Percentiles rank a stretch among this genome's conserved stretches.
These are phyloP conservation scores for Hypoxylon sp. DNA, from an alignment of 2,329 filamentous ascomycete species.

Conservation along the genomic window DNA sequence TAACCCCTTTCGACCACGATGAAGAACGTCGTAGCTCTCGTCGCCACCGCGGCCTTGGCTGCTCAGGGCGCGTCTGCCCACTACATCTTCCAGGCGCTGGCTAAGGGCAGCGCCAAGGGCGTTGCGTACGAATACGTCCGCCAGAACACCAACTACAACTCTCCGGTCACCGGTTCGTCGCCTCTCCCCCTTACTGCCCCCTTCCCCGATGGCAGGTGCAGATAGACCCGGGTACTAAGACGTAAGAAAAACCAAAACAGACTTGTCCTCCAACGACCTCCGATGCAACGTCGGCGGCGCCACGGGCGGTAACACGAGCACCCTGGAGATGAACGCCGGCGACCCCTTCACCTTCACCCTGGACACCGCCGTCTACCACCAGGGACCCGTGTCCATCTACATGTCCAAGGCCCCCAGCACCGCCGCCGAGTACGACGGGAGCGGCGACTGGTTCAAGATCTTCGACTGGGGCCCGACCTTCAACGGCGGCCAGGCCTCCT, in stretches of 20 bases:
- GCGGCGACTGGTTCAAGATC: conserved; percentile 53
- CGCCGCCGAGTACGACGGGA: conserved; percentile 49
- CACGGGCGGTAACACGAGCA: conserved; percentile 47
- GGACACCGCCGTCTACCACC: conserved; percentile 53
- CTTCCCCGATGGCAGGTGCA: too few species aligned
- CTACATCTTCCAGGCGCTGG: conserved; percentile 53
- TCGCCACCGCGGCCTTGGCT: conserved; percentile 44
- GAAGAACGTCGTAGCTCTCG: conserved; percentile 43
- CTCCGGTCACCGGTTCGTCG: conserved; percentile 51
- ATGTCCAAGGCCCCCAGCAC: conserved; percentile 51
- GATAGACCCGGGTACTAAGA: conserved; percentile 4
- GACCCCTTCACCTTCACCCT: conserved; percentile 50
- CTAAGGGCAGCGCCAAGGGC: conserved; percentile 46
- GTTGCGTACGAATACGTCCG: conserved; percentile 51
- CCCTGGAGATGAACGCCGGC: conserved; percentile 49
- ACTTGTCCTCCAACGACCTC: conserved; percentile 51
- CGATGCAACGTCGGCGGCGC: conserved; percentile 52
- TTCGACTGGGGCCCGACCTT: conserved; percentile 50
- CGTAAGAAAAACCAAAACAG: conserved; percentile 32
- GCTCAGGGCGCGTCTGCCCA: conserved; percentile 48
- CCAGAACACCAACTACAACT: conserved; percentile 57
- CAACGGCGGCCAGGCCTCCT: conserved; percentile 44
- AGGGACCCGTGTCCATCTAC: conserved; percentile 52
- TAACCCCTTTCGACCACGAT: conserved; percentile 34
- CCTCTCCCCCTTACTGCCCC: neutral